Evolutionary conservation across 495 filamentous ascomycete genomes (phyloP), one percentile per base, ranked within the genome.

Genomic region (Penicillium egyptiacum): DNA sequence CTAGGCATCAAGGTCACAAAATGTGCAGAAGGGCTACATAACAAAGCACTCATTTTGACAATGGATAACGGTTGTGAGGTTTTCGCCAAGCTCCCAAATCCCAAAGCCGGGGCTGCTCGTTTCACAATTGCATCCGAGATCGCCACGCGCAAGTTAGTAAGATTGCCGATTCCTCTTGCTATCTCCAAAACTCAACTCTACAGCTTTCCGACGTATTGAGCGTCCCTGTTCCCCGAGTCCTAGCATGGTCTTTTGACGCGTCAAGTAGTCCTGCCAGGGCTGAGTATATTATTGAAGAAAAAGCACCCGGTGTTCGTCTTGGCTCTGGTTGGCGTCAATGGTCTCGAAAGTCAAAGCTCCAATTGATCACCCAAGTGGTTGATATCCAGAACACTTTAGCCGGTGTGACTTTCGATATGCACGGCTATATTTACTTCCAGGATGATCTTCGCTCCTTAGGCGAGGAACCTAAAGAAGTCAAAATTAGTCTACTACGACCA

Each of bases 381-480:
- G 70, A 73, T 16, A 46, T 79, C 12, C 72, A 79, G 56, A 69
- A 66, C 52, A 71, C 56, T 26, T 57, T 79, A 25, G 56, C 68
- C 5, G 60, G 55, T 22, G 60, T 73, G 37, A 45, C 58, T 17
- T 79, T 79, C 58, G 50, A 37, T 22, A 70, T 40, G 57, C 69
- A 76, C 48, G 73, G 74, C 30, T 75, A 65, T 58, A 70, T 77
- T 10, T 76, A 74, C 58, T 74, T 67, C 60, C 74, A 70, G 61
- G 62, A 71, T 11, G 70, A 77, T 62, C 56, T 77, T 28, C 64
- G 49, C 5, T 58, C 50, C 30, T 51, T 71, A 14, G 30, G 31
- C 39, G 66, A 64, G 28, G 37, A 65, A 43, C 52, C 57, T 12
- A 33, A 33, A 23, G 48, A 66, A 62, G 52, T 4, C 30, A 33